Evolutionary conservation across 768 basidiomycete genomes (phyloP).

Genomic region (Russula olivacea): DNA sequence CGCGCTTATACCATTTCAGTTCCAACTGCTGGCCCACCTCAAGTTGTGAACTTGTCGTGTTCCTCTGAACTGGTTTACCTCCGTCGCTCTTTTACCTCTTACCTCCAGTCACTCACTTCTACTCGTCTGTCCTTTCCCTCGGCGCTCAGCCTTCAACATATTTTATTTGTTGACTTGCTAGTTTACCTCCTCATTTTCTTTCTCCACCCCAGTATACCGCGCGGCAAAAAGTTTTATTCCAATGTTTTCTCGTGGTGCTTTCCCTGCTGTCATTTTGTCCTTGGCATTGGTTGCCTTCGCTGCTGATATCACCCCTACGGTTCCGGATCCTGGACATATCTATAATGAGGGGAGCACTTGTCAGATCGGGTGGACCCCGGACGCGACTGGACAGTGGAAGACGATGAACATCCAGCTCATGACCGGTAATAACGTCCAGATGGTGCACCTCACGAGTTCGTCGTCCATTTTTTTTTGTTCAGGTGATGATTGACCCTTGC

Average conservation of each 20-base stretch:
- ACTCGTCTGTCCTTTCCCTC: not conserved
- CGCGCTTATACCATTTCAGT: too few species aligned
- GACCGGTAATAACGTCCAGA: slow-evolving; percentile 66
- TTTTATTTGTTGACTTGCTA: not conserved
- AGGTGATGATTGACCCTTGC: not conserved
- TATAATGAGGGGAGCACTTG: slow-evolving; percentile 57
- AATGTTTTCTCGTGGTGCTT: slow-evolving; percentile 17
- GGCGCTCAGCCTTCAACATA: too few species aligned
- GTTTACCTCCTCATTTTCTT: not conserved
- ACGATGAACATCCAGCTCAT: slow-evolving; percentile 72
- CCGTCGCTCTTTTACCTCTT: not conserved
- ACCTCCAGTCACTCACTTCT: not conserved
- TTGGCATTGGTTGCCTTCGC: slow-evolving; percentile 38
- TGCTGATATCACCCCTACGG: slow-evolving; percentile 52
- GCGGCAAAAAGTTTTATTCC: not conserved
- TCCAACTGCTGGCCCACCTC: too few species aligned
- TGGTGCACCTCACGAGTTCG: slow-evolving; percentile 64
- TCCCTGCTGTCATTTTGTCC: slow-evolving; percentile 22
- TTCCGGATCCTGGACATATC: slow-evolving; percentile 52
- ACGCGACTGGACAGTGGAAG: slow-evolving; percentile 58
- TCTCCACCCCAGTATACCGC: not conserved
- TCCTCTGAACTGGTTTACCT: too few species aligned
- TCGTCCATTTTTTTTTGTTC: slow-evolving; percentile 13
- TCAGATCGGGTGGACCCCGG: slow-evolving; percentile 52
- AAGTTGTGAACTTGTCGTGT: too few species aligned